Evolutionary conservation across 306 rosid species (phyloP), one percentile per base, ranked within the genome.

Genomic region (Leucaena leucocephala): DNA sequence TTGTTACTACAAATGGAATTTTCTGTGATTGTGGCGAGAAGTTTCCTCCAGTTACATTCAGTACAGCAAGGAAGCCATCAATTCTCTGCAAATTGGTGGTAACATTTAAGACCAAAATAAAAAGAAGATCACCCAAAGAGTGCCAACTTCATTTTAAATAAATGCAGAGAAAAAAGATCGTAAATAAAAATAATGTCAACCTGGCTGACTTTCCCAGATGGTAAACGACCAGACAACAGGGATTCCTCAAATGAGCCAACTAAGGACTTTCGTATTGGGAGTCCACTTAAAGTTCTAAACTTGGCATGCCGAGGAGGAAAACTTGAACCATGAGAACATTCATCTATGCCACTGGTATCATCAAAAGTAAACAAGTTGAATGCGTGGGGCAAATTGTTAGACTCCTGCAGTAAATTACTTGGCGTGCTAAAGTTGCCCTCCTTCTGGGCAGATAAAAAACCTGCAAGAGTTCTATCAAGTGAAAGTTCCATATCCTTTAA

Each of bases 161-260:
- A 55, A 77, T 59, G 55, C 57, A 82, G 36, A 55, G 15, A 55
- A 77, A 38, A 38, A 48, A 33, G 39, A 65, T 9, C 5, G 17
- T 74, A 21, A 58, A 82, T 40, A 68, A 38, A 66, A 72, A 69
- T 65, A 52, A 45, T 59, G 12, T 87, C 76, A 83, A 93, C 94
- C 93, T 88, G 86, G 75, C 85, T 76, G 84, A 82, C 77, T 45
- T 87, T 90, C 72, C 77, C 86, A 22, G 84, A 88, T 13, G 77
- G 82, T 76, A 91, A 85, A 54, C 97, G 86, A 38, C 98, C 98
- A 44, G 94, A 89, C 80, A 93, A 84, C 46, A 93, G 75, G 19
- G 97, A 93, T 84, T 93, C 98, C 91, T 93, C 97, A 54, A 91
- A 91, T 33, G 98, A 93, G 75, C 98, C 98, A 67, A 93, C 87